These are phyloP conservation scores for Pythium phragmiticola DNA, from an alignment of 352 stramenopile genomes.

Conservation along the genomic window DNA sequence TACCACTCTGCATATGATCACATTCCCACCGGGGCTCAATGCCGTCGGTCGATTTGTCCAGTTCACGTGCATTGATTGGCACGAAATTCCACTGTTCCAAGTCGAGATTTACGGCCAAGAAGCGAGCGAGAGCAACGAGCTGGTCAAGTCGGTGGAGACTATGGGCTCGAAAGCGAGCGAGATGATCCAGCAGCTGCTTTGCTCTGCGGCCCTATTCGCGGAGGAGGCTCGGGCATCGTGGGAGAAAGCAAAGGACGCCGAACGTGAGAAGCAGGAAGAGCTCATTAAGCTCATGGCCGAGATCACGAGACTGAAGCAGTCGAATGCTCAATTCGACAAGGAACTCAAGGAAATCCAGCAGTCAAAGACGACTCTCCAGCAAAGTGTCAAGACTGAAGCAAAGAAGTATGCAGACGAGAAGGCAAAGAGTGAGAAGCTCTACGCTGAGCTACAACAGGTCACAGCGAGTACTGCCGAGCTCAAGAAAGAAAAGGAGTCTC, in stretches of 20 bases:
- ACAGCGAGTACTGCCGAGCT: slow-evolving; percentile 32
- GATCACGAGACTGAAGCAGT: slow-evolving; percentile 50
- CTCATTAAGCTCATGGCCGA: slow-evolving; percentile 71
- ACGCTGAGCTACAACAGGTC: slow-evolving; percentile 42
- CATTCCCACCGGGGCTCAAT: slow-evolving; percentile 28
- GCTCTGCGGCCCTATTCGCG: slow-evolving; percentile 48
- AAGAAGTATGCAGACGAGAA: slow-evolving; percentile 38
- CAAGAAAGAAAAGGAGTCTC: slow-evolving; percentile 51
- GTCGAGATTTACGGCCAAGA: slow-evolving; percentile 67
- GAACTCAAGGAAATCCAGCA: slow-evolving; percentile 51
- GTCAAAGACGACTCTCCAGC: slow-evolving; percentile 36
- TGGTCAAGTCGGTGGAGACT: slow-evolving; percentile 40
- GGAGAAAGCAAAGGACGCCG: slow-evolving; percentile 68
- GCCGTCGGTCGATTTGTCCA: slow-evolving; percentile 59
- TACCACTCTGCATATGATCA: slow-evolving; percentile 32
- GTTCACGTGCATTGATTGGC: slow-evolving; percentile 64
- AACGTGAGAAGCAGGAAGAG: slow-evolving; percentile 80
- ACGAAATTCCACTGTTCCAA: slow-evolving; percentile 56
- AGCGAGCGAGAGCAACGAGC: slow-evolving; percentile 46
- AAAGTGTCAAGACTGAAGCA: slow-evolving; percentile 42
- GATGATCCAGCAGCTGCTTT: slow-evolving; percentile 54
- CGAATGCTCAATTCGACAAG: slow-evolving; percentile 48
- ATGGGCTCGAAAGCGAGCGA: slow-evolving; percentile 40
- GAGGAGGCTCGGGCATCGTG: slow-evolving; percentile 72
- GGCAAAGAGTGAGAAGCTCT: slow-evolving; percentile 36